A percentile compares a stretch with the other conserved stretches of the same genome.
phyloP scores from a whole-genome alignment of 2,329 filamentous ascomycete genomes.

The Fusarium hainanense region DNA sequence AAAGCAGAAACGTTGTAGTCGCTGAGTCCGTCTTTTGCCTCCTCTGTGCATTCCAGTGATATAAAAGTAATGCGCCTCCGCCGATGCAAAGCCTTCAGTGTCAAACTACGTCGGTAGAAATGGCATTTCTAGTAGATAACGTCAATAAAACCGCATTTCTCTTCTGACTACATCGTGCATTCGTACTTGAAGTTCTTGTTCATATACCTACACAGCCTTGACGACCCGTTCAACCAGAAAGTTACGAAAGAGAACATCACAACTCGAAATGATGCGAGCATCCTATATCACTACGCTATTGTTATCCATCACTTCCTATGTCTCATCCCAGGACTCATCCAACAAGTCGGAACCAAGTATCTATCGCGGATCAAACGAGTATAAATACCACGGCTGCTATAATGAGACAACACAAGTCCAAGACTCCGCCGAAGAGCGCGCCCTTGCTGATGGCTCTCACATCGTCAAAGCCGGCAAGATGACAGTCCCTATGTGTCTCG shows the following conservation, averaged over 20 bases:
- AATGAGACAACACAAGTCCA: constrained; percentile 65
- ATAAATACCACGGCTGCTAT: constrained; percentile 67
- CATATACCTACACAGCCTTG: not conserved
- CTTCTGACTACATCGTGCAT: not conserved
- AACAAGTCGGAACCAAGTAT: constrained; percentile 40
- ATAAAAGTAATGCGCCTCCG: constrained; percentile 1
- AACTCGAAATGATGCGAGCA: not conserved
- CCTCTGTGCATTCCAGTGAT: constrained; percentile 20
- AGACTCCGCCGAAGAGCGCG: constrained; percentile 56
- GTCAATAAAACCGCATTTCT: not conserved
- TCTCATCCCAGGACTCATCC: constrained; percentile 30
- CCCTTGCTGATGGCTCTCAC: constrained; percentile 58
- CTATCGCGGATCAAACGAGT: constrained; percentile 53
- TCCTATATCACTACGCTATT: constrained; percentile 6
- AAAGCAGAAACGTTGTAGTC: not conserved
- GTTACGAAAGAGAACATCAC: not conserved
- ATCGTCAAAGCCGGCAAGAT: constrained; percentile 57
- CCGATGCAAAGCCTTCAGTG: constrained; percentile 7
- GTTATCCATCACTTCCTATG: constrained; percentile 17
- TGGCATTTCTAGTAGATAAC: not conserved
- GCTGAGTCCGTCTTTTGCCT: constrained; percentile 20
- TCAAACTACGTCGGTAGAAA: not conserved
- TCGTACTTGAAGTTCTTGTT: not conserved
- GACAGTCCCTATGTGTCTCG: constrained; percentile 64
- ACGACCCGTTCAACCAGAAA: not conserved